Conservation (phyloP, 179 eudicot species). For the Spinacia oleracea region DNA sequence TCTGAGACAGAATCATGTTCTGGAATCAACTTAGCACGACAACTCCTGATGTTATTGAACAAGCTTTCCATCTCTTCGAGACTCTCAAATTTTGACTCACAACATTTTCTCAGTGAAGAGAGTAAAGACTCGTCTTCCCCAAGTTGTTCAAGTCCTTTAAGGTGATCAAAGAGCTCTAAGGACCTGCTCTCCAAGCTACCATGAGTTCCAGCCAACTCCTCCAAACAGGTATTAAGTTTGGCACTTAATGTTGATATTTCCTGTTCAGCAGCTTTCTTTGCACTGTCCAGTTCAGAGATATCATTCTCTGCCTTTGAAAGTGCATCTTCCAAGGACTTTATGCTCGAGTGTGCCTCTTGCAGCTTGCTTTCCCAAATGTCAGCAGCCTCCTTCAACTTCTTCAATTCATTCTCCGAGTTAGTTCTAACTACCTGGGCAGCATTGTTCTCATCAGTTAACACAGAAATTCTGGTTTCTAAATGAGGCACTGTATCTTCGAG, state of each 20-base stretch:
- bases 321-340: constrained; percentile 37
- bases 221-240: constrained; percentile 66
- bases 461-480: constrained; percentile 47
- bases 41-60: constrained; percentile 48
- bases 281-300: constrained; percentile 32
- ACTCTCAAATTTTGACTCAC: constrained; percentile 48
- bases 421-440: constrained; percentile 45
- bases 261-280: constrained; percentile 45
- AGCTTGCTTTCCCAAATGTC: constrained; percentile 36
- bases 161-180: constrained; percentile 54
- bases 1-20: constrained; percentile 43
- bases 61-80: constrained; percentile 64
- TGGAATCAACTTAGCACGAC: constrained; percentile 41
- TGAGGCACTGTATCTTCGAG: constrained; percentile 69
- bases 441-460: constrained; percentile 60
- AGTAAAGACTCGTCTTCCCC: constrained; percentile 55
- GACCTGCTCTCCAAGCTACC: constrained; percentile 57
- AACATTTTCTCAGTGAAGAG: constrained; percentile 44
- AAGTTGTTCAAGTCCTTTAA: constrained; percentile 56
- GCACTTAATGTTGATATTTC: constrained; percentile 56
- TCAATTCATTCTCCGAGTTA: constrained; percentile 57
- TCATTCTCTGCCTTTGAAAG: constrained; percentile 38
- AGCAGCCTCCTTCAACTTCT: constrained; percentile 48
- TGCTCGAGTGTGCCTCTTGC: constrained; percentile 38
- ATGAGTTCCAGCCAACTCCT: constrained; percentile 70